Percentiles rank a stretch among this genome's conserved stretches.
Evolutionary conservation across 768 basidiomycete species (phyloP).

Genomic region (Filobasidium wieringae): DNA sequence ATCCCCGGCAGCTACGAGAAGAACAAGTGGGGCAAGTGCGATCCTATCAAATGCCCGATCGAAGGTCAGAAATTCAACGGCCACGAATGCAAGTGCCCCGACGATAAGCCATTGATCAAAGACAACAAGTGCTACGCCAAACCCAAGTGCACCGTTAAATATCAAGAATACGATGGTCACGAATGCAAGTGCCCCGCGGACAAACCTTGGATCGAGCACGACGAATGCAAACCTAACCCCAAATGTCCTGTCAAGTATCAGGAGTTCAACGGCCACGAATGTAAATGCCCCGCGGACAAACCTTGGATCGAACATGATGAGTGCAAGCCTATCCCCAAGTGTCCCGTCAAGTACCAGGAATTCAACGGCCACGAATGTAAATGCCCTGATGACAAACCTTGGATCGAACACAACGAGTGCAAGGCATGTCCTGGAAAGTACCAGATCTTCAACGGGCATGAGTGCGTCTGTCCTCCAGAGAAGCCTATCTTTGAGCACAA

Average conservation of each 20-base stretch:
- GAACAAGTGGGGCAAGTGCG: neutral
- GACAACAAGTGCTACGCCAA: neutral
- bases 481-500: no score
- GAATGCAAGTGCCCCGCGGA: no score
- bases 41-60: neutral
- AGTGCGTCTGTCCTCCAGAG: no score
- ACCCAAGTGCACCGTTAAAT: neutral
- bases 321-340: neutral
- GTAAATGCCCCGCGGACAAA: neutral
- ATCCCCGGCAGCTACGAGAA: neutral
- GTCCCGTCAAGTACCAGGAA: neutral
- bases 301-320: neutral
- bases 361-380: neutral
- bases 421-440: no score
- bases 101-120: neutral
- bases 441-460: no score
- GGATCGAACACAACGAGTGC: no score
- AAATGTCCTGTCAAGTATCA: neutral
- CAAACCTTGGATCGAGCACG: neutral
- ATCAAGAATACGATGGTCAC: no score
- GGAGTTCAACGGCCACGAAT: neutral
- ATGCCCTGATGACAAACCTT: neutral
- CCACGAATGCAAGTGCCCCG: neutral
- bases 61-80: neutral
- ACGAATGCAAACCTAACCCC: neutral